These are phyloP conservation scores for Fusarium sp. DNA, from an alignment of 2,329 filamentous ascomycete genomes.

Conservation along the genomic window DNA sequence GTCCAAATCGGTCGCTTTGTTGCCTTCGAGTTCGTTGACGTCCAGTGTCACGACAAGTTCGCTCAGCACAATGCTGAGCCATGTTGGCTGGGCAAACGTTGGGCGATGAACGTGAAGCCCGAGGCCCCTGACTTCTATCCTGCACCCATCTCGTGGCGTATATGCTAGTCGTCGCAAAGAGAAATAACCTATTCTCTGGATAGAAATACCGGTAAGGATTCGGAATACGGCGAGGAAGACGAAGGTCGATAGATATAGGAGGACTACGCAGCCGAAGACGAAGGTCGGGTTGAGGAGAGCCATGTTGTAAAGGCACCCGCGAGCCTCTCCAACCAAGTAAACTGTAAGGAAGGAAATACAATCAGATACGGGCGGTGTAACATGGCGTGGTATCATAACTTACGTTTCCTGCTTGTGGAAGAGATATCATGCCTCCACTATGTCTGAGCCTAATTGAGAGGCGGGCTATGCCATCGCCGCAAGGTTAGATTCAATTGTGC, in stretches of 20 bases:
- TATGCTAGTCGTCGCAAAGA: slow-evolving; percentile 93
- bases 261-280: slow-evolving; percentile 84
- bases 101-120: slow-evolving; percentile 91
- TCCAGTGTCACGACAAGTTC: slow-evolving; percentile 90
- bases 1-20: slow-evolving; percentile 53
- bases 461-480: slow-evolving; percentile 48
- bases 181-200: slow-evolving; percentile 93
- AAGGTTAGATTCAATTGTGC: slow-evolving; percentile 24
- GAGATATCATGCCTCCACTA: slow-evolving; percentile 50
- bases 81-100: slow-evolving; percentile 96
- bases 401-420: slow-evolving; percentile 44
- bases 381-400: slow-evolving; percentile 43
- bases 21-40: slow-evolving; percentile 72
- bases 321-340: slow-evolving; percentile 47
- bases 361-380: slow-evolving; percentile 47
- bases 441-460: slow-evolving; percentile 35
- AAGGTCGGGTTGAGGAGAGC: slow-evolving; percentile 82
- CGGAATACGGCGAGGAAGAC: slow-evolving; percentile 93
- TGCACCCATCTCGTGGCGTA: slow-evolving; percentile 87
- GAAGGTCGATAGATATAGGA: slow-evolving; percentile 92
- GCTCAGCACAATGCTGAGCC: slow-evolving; percentile 89
- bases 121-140: slow-evolving; percentile 89
- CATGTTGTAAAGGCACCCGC: slow-evolving; percentile 59
- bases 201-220: slow-evolving; percentile 92
- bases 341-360: slow-evolving; percentile 27